These are phyloP conservation scores for Acer campestre DNA, from an alignment of 345 rosid species.

Conservation along the genomic window DNA sequence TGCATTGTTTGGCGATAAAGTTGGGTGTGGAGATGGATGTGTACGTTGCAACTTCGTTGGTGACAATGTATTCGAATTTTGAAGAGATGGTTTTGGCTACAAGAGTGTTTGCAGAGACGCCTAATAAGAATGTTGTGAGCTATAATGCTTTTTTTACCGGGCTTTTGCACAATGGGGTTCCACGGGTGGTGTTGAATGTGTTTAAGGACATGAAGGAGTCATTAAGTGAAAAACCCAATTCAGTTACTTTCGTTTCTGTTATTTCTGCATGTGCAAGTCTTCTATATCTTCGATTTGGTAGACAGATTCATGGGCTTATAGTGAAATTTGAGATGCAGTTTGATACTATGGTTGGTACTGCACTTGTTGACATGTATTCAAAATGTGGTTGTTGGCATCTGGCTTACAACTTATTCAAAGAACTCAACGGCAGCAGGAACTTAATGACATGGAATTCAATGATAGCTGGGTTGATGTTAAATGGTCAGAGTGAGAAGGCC, in stretches of 20 bases:
- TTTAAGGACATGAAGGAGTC: conserved; percentile 53
- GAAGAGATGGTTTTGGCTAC: conserved; percentile 44
- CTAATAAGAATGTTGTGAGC: conserved; percentile 51
- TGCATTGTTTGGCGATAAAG: conserved; percentile 61
- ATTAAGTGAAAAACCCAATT: conserved; percentile 44
- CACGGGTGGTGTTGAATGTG: conserved; percentile 39
- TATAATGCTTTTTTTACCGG: conserved; percentile 59
- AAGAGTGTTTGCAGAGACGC: conserved; percentile 48
- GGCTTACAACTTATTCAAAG: conserved; percentile 44
- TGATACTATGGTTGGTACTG: conserved; percentile 54
- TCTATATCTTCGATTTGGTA: conserved; percentile 44
- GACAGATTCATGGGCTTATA: conserved; percentile 54
- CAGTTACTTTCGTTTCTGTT: conserved; percentile 50
- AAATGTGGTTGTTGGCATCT: conserved; percentile 55
- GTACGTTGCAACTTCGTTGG: conserved; percentile 60
- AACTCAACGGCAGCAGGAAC: conserved; percentile 45
- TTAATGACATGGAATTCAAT: conserved; percentile 62
- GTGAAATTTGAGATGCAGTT: conserved; percentile 32
- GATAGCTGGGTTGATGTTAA: conserved; percentile 65
- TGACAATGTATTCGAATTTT: conserved; percentile 50
- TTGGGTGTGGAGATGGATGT: conserved; percentile 54
- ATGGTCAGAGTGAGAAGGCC: conserved; percentile 48
- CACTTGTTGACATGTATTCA: conserved; percentile 66
- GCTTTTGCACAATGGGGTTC: conserved; percentile 50
- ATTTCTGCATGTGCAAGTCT: conserved; percentile 56